Evolutionary conservation across 768 basidiomycete species (phyloP), one percentile per base, ranked within the genome.

Genomic region (Xerocomellus dryophilus): DNA sequence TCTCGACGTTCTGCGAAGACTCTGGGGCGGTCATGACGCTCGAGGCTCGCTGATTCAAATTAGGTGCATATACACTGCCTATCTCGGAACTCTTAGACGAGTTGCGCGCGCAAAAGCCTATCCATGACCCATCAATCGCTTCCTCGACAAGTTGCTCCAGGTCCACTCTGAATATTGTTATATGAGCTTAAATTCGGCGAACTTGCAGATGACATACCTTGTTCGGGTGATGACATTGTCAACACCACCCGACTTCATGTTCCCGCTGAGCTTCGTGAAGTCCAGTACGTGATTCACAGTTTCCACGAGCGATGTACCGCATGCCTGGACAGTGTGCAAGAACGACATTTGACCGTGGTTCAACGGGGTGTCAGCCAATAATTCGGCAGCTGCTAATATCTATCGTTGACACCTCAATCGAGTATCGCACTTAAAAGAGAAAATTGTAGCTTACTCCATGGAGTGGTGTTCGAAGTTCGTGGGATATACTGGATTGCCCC

Each of bases 201-300:
- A 21, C 51, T 46, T 43, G 18, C 7, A 43, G 18, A 53, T 32
- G 18, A 73, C 83, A 55, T 48, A 88, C 90, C 76, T 80, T 54
- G 81, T 80, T 9, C 81, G 80, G 18, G 80, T 76, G 56, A 93
- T 90, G 40, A 84, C 82, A 58, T 87, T 88, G 66, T 90, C 85
- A 8, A 86, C 81, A 38, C 87, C 86, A 25, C 88, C 90, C 3
- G 83, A 78, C 66, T 90, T 90, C 43, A 84, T 78, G 62, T 88
- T 90, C 20, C 93, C 93, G 56, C 90, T 93, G 21, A 96, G 78
- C 66, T 98, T 98, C 29, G 93, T 96, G 65, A 95, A 98, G 68
- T 98, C 95, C 25, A 98, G 76, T 6, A 98, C 95, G 61, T 98
- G 95, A 65, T 97, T 97, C 45, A 98, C 93, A 0, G 94, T 96